phyloP scores from a whole-genome alignment of 1,284 basidiomycete genomes.

The Irpex lacteus region DNA sequence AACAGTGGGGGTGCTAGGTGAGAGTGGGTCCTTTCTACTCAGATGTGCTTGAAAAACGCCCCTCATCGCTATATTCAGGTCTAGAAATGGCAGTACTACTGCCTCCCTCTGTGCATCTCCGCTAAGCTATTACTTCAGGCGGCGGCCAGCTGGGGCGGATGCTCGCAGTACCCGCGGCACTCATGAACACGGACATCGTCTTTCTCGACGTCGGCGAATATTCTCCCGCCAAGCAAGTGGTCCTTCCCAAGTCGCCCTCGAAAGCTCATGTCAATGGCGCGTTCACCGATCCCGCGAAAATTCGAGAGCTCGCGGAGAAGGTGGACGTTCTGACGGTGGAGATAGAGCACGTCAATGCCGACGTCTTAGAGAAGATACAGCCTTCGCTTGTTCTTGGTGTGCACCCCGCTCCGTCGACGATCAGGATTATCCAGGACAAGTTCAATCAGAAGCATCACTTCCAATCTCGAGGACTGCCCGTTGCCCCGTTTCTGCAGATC shows the following conservation, averaged over 20 bases:
- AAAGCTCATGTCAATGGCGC: constrained; percentile 84
- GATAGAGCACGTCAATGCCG: constrained; percentile 94
- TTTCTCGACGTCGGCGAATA: constrained; percentile 83
- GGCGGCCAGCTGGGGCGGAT: constrained; percentile 98
- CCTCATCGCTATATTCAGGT: not conserved
- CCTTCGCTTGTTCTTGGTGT: constrained; percentile 56
- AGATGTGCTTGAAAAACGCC: not conserved
- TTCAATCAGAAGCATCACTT: constrained; percentile 87
- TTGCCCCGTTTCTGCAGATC: constrained; percentile 72
- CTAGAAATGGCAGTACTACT: not conserved
- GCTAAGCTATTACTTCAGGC: constrained; percentile 45
- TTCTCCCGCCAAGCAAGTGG: constrained; percentile 90
- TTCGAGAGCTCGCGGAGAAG: constrained; percentile 75
- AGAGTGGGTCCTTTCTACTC: constrained; percentile 42
- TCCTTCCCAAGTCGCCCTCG: constrained; percentile 48
- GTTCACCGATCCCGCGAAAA: constrained; percentile 82
- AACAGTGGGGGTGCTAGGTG: constrained; percentile 64
- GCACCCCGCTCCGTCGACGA: constrained; percentile 84
- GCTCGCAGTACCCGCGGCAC: constrained; percentile 89
- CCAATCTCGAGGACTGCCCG: constrained; percentile 54
- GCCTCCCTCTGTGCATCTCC: constrained; percentile 1
- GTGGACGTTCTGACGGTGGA: constrained; percentile 95
- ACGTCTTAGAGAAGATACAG: constrained; percentile 70
- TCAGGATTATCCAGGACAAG: constrained; percentile 95
- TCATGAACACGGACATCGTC: constrained; percentile 85